A percentile compares a stretch with the other conserved stretches of the same genome.
phyloP scores from a whole-genome alignment of 2,329 filamentous ascomycete genomes.

The Leptosphaerulina australis region DNA sequence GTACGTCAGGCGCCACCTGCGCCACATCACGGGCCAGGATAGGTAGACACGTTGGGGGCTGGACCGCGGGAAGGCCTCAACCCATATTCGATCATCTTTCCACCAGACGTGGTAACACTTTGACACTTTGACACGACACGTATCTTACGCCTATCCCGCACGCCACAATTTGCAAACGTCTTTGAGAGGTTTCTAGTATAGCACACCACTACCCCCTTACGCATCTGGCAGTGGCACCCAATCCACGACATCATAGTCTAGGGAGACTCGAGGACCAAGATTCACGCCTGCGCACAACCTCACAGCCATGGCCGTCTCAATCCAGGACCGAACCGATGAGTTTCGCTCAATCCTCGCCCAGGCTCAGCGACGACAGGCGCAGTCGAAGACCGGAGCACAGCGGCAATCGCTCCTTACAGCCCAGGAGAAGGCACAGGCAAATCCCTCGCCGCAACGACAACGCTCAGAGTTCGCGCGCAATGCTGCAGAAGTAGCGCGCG shows the following conservation, averaged over 20 bases:
- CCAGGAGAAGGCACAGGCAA: conserved; percentile 65
- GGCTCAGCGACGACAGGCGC: conserved; percentile 78
- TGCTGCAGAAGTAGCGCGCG: conserved; percentile 88
- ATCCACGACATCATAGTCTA: background rate
- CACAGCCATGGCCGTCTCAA: conserved; percentile 66
- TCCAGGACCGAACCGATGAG: conserved; percentile 95
- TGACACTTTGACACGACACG: conserved; percentile 1
- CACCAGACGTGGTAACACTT: conserved; percentile 10
- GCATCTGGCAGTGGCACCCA: conserved; percentile 8
- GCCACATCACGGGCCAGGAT: conserved; percentile 7
- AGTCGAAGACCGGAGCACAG: conserved; percentile 77
- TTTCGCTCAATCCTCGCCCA: conserved; percentile 90
- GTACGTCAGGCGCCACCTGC: conserved; percentile 1
- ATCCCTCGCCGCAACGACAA: conserved; percentile 56
- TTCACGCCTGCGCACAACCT: conserved; percentile 4
- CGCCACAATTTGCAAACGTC: background rate
- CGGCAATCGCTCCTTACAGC: conserved; percentile 79
- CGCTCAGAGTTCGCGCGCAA: conserved; percentile 91
- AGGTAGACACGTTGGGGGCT: conserved; percentile 1
- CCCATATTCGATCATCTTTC: conserved; percentile 5
- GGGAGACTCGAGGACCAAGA: background rate
- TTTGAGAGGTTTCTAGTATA: background rate
- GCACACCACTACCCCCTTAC: conserved; percentile 13
- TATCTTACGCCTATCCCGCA: background rate
- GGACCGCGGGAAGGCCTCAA: conserved; percentile 4